A percentile compares a stretch with the other conserved stretches of the same genome.
Evolutionary conservation across 1,284 basidiomycete species (phyloP).

Genomic region (Gastroboletus turbinatus): DNA sequence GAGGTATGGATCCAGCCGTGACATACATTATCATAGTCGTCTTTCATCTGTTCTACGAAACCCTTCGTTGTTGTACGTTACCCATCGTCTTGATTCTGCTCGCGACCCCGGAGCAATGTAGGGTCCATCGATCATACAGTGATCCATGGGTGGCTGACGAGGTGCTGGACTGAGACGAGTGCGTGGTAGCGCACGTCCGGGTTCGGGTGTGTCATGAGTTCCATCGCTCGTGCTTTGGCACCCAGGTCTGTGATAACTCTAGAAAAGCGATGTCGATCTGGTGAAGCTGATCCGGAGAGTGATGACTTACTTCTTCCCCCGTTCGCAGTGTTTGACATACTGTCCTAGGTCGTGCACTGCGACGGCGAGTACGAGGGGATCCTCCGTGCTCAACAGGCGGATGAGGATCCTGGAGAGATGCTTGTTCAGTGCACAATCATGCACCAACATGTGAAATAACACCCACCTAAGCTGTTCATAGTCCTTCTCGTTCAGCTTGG

Average conservation of each 20-base stretch:
- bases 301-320: slow-evolving; percentile 79
- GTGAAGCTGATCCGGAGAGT: not conserved
- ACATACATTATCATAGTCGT: slow-evolving; percentile 10
- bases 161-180: slow-evolving; percentile 78
- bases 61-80: slow-evolving; percentile 6
- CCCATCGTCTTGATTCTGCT: not conserved
- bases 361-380: slow-evolving; percentile 81
- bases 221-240: slow-evolving; percentile 91
- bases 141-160: slow-evolving; percentile 80
- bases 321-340: slow-evolving; percentile 88
- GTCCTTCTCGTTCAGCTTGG: slow-evolving; percentile 79
- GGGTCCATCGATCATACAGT: slow-evolving; percentile 29
- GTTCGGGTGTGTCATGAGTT: slow-evolving; percentile 88
- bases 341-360: slow-evolving; percentile 92
- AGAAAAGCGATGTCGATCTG: not conserved
- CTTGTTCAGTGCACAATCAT: not conserved
- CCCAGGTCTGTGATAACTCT: slow-evolving; percentile 82
- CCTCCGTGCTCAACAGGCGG: slow-evolving; percentile 55
- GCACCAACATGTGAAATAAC: not conserved
- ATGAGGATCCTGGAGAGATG: slow-evolving; percentile 63
- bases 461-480: slow-evolving; percentile 78
- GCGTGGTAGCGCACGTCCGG: slow-evolving; percentile 92
- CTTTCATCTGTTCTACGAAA: slow-evolving; percentile 15
- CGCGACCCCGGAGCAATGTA: not conserved
- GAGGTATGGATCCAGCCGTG: slow-evolving; percentile 61